Percentiles rank a stretch among this genome's conserved stretches.
Evolutionary conservation across 176 grass and related monocot genomes (phyloP).

Genomic region (Triticum dicoccoides): DNA sequence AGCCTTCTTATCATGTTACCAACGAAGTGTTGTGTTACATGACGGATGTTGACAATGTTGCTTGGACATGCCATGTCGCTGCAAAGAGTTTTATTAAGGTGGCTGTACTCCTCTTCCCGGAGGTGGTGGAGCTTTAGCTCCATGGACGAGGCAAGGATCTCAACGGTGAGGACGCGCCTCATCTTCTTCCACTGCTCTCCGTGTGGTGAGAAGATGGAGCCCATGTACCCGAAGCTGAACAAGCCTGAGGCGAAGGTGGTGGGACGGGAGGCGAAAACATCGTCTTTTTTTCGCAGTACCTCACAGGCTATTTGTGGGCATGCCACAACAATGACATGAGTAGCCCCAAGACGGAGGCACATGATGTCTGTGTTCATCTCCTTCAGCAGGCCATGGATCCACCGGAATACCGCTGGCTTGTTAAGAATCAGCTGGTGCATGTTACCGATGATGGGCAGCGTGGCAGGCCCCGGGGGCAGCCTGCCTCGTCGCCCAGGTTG

Average conservation of each 20-base stretch:
- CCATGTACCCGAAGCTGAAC: not conserved
- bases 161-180: constrained; percentile 15
- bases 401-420: not conserved
- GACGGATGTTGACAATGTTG: not conserved
- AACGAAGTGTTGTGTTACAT: constrained; percentile 16
- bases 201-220: not conserved
- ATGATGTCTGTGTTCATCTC: not conserved
- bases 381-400: not conserved
- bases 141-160: not conserved
- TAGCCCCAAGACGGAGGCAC: not conserved
- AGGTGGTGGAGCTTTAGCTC: not conserved
- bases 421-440: not conserved
- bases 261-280: not conserved
- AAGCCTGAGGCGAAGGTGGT: not conserved
- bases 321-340: not conserved
- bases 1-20: constrained; percentile 40
- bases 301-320: not conserved
- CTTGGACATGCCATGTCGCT: not conserved
- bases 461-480: not conserved
- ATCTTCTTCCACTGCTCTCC: constrained; percentile 30
- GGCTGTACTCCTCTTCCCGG: constrained; percentile 13
- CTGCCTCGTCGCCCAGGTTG: not conserved
- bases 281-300: not conserved
- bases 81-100: not conserved
- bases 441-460: not conserved